Base-by-base conservation (phyloP, 108 stramenopile species). In the Cyclotella baltica region DNA sequence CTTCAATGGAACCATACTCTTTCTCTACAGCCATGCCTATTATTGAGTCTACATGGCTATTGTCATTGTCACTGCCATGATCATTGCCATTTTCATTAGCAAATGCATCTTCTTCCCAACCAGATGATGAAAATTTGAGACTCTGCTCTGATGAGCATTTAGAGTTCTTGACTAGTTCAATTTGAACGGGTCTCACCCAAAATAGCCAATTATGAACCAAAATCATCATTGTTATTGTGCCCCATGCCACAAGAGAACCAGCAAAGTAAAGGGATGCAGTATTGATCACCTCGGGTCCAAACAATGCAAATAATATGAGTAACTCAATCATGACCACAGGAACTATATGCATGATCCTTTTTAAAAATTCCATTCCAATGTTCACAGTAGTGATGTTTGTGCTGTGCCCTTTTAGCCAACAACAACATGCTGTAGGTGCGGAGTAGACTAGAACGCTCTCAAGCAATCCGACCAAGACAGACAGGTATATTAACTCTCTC, bases 1-100 rank as follows among this genome's bases (percentile, higher is more conserved):
- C 71, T 58, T 71, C 78, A 40, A 78, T 58, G 0, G 78, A 78
- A 5, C 78, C 78, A 35, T 78, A 78, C 51, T 72, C 71, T 56
- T 64, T 33, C 28, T 70, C 67, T 33, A 70, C 27, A 59, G 58
- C 30, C 11, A 18, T 23, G 13, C 28, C 55, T 10, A 38, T 47
- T 16, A 47, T 29, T 28, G 50, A 27, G 51, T 47, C 63, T n/a
- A n/a, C n/a, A n/a, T n/a, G n/a, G n/a, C n/a, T n/a, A n/a, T n/a
- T n/a, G n/a, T n/a, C n/a, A n/a, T n/a, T n/a, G n/a, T n/a, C n/a
- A n/a, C n/a, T n/a, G 11, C 48, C 30, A 72, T 61, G 61, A 53
- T 62, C 22, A 18, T 37, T 55, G 31, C 48, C 29, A 13, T 64
- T 38, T 20, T 40, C 48, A 3, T 29, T 15, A 64, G 36, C 25